Percentiles rank a stretch among this genome's conserved stretches.
Conservation (phyloP, 106 monocot genomes). For the Agapanthus africanus region DNA sequence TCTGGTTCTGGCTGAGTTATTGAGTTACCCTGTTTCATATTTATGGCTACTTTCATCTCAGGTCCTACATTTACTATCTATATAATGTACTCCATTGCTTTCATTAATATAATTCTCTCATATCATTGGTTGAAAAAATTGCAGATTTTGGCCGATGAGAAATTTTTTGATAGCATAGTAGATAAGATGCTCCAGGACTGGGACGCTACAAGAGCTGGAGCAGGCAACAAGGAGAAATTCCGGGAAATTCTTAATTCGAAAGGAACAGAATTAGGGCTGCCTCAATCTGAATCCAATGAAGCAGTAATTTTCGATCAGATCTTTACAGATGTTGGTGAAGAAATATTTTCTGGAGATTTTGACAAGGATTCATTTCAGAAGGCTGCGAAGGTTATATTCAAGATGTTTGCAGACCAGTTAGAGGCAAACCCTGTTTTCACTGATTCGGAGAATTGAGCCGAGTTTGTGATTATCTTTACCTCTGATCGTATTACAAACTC, state of each 20-base stretch:
- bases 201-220: slow-evolving; percentile 9
- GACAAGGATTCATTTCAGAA: slow-evolving; percentile 21
- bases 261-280: slow-evolving; percentile 30
- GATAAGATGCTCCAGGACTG: slow-evolving; percentile 31
- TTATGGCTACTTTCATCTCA: too few species aligned
- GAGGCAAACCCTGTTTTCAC: slow-evolving; percentile 38
- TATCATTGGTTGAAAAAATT: neutral
- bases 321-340: slow-evolving; percentile 14
- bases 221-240: slow-evolving; percentile 19
- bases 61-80: neutral
- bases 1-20: too few species aligned
- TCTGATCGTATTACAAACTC: too few species aligned
- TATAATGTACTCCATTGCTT: neutral
- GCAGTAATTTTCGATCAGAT: slow-evolving; percentile 40
- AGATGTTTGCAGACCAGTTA: slow-evolving; percentile 33
- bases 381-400: slow-evolving; percentile 20
- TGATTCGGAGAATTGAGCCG: slow-evolving; percentile 25
- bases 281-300: slow-evolving; percentile 31
- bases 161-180: slow-evolving; percentile 11
- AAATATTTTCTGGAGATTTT: slow-evolving; percentile 13
- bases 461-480: neutral
- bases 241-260: slow-evolving; percentile 26
- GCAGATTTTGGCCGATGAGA: slow-evolving; percentile 33
- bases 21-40: too few species aligned
- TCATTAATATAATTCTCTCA: neutral